Evolutionary conservation across 2,329 filamentous ascomycete genomes (phyloP).

Genomic region (Phialophora expanda): DNA sequence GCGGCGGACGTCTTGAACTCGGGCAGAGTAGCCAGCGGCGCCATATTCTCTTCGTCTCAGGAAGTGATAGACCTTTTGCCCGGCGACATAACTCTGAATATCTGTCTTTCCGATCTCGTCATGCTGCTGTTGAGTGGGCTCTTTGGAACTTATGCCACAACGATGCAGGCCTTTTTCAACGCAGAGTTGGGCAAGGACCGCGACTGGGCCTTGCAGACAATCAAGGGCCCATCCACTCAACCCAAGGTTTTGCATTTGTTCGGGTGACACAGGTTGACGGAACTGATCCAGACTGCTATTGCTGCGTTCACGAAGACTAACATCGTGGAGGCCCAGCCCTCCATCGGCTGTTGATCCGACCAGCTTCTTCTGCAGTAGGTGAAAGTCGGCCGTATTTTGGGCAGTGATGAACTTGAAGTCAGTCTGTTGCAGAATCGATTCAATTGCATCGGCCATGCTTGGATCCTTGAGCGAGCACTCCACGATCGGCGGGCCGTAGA

Average conservation of each 20-base stretch:
- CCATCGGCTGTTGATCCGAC: slow-evolving; percentile 47
- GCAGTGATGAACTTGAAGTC: slow-evolving; percentile 71
- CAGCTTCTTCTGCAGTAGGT: slow-evolving; percentile 70
- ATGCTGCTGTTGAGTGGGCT: slow-evolving; percentile 71
- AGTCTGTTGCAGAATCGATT: slow-evolving; percentile 59
- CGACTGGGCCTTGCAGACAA: slow-evolving; percentile 76
- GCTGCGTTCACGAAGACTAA: slow-evolving; percentile 67
- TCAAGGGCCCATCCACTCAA: slow-evolving; percentile 83
- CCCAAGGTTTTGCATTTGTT: slow-evolving; percentile 64
- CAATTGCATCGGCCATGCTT: slow-evolving; percentile 66
- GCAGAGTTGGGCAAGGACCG: slow-evolving; percentile 88
- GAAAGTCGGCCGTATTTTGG: slow-evolving; percentile 76
- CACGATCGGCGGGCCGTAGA: slow-evolving; percentile 81
- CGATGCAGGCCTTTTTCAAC: slow-evolving; percentile 70
- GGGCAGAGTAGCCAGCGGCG: slow-evolving; percentile 71
- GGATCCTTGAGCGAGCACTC: slow-evolving; percentile 79
- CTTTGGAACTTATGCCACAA: slow-evolving; percentile 67
- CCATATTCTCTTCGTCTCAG: slow-evolving; percentile 81
- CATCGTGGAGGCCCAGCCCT: slow-evolving; percentile 68
- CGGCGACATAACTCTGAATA: slow-evolving; percentile 73
- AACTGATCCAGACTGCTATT: slow-evolving; percentile 59
- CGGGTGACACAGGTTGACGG: slow-evolving; percentile 58
- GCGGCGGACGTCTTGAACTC: slow-evolving; percentile 63
- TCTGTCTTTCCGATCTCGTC: slow-evolving; percentile 64
- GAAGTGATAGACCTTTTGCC: slow-evolving; percentile 67